Percentiles rank a stretch among this genome's conserved stretches.
phyloP scores from a whole-genome alignment of 2,329 filamentous ascomycete genomes.

The Teratosphaeria viscida region DNA sequence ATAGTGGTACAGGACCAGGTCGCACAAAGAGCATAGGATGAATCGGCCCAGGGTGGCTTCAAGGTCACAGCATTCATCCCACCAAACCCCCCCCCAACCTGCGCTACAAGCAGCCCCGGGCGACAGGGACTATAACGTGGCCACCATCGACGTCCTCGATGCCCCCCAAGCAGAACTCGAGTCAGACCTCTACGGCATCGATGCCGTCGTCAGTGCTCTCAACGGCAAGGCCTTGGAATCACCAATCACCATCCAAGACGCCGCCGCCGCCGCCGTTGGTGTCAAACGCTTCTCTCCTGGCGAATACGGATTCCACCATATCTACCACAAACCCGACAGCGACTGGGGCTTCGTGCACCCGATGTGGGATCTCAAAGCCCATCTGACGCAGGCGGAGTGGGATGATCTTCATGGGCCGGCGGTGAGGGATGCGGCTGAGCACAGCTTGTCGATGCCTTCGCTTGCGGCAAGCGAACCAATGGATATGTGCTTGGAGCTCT shows the following conservation, averaged over 20 bases:
- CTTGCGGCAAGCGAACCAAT: not conserved
- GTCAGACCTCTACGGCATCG: not conserved
- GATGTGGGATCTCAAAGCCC: conserved; percentile 1
- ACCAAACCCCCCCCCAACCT: not conserved
- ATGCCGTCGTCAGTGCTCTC: not conserved
- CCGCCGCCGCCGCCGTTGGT: not conserved
- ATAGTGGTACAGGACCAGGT: too few species aligned
- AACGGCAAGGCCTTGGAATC: conserved; percentile 1
- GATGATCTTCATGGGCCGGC: not conserved
- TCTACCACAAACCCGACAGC: not conserved
- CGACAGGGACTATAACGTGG: not conserved
- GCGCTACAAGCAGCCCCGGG: not conserved
- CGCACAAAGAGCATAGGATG: too few species aligned
- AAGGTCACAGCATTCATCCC: not conserved
- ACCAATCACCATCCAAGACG: not conserved
- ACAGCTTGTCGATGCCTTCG: not conserved
- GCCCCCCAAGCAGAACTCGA: not conserved
- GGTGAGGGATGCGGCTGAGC: not conserved
- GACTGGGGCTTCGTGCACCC: conserved; percentile 1
- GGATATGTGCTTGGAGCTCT: too few species aligned
- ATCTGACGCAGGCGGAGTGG: not conserved
- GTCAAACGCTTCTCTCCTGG: conserved; percentile 1
- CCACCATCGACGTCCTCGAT: not conserved
- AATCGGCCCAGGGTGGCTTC: not conserved
- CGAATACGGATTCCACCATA: not conserved